Evolutionary conservation across 169 alveolate genomes (phyloP).

Genomic region (Fabrea salina): DNA sequence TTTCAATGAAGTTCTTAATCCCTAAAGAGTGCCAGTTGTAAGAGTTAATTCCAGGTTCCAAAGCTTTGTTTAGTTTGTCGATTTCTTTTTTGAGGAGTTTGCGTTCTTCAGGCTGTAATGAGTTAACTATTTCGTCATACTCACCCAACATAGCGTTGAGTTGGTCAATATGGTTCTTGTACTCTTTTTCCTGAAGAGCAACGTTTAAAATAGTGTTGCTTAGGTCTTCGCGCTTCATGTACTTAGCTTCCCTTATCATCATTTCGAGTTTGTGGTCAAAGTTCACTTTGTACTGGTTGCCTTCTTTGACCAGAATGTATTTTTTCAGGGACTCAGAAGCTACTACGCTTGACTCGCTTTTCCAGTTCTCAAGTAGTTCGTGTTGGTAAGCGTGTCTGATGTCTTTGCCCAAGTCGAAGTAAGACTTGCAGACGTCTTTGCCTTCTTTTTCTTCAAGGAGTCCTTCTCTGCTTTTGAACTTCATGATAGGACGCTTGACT

Average conservation of each 20-base stretch:
- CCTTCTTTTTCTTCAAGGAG: conserved; percentile 73
- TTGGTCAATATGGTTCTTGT: conserved; percentile 83
- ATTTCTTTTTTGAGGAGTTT: conserved; percentile 70
- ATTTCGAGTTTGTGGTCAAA: conserved; percentile 85
- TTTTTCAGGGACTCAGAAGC: conserved; percentile 71
- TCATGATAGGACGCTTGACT: conserved; percentile 87
- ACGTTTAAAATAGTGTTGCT: conserved; percentile 89
- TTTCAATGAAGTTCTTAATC: conserved; percentile 83
- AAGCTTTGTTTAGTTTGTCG: conserved; percentile 53
- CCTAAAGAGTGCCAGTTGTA: conserved; percentile 93
- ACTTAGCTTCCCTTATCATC: conserved; percentile 89
- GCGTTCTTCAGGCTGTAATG: conserved; percentile 83
- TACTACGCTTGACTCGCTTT: conserved; percentile 54
- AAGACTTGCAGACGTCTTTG: conserved; percentile 68
- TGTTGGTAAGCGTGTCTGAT: conserved; percentile 69
- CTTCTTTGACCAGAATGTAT: conserved; percentile 56
- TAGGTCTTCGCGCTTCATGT: conserved; percentile 86
- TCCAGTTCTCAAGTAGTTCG: conserved; percentile 70
- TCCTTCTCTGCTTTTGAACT: conserved; percentile 82
- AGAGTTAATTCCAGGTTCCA: conserved; percentile 86
- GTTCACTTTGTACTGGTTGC: conserved; percentile 74
- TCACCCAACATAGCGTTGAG: conserved; percentile 80
- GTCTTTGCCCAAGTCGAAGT: conserved; percentile 71
- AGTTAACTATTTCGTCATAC: conserved; percentile 81
- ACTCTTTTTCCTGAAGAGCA: conserved; percentile 89